phyloP scores from a whole-genome alignment of 768 basidiomycete species.

The Myochromella boudieri region DNA sequence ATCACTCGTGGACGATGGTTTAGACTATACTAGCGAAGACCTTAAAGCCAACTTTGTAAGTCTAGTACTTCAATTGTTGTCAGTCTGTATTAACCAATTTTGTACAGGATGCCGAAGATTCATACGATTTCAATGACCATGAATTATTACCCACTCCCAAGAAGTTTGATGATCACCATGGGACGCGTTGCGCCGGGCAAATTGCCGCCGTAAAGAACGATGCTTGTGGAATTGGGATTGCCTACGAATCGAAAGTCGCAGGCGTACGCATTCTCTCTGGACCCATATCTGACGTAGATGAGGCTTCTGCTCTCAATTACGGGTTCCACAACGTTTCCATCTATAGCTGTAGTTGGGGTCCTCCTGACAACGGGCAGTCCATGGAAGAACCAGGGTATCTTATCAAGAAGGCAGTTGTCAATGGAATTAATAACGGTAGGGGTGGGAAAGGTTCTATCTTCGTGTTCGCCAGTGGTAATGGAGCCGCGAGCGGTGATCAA shows the following conservation, averaged over 20 bases:
- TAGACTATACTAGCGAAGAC: slow-evolving; percentile 89
- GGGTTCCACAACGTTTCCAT: slow-evolving; percentile 90
- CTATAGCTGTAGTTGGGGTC: slow-evolving; percentile 98
- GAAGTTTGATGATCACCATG: slow-evolving; percentile 91
- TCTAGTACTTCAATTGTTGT: slow-evolving; percentile 14
- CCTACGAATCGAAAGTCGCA: slow-evolving; percentile 88
- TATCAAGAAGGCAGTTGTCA: slow-evolving; percentile 91
- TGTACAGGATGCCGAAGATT: slow-evolving; percentile 78
- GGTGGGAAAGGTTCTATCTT: slow-evolving; percentile 89
- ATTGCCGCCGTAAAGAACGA: slow-evolving; percentile 91
- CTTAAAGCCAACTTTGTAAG: slow-evolving; percentile 90
- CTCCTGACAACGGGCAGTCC: slow-evolving; percentile 88
- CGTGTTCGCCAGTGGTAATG: slow-evolving; percentile 98
- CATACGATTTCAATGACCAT: slow-evolving; percentile 97
- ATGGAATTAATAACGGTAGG: slow-evolving; percentile 90
- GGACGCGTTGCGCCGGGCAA: slow-evolving; percentile 97
- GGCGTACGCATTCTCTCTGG: slow-evolving; percentile 95
- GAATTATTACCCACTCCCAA: slow-evolving; percentile 82
- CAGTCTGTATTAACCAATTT: slow-evolving; percentile 1
- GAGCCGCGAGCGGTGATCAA: slow-evolving; percentile 87
- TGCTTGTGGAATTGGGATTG: slow-evolving; percentile 92
- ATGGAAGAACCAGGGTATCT: slow-evolving; percentile 95
- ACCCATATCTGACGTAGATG: slow-evolving; percentile 92
- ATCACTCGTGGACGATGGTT: slow-evolving; percentile 91
- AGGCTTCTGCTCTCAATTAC: slow-evolving; percentile 93